Conservation (phyloP, 768 basidiomycete species). For the Steccherinum ochraceum region DNA sequence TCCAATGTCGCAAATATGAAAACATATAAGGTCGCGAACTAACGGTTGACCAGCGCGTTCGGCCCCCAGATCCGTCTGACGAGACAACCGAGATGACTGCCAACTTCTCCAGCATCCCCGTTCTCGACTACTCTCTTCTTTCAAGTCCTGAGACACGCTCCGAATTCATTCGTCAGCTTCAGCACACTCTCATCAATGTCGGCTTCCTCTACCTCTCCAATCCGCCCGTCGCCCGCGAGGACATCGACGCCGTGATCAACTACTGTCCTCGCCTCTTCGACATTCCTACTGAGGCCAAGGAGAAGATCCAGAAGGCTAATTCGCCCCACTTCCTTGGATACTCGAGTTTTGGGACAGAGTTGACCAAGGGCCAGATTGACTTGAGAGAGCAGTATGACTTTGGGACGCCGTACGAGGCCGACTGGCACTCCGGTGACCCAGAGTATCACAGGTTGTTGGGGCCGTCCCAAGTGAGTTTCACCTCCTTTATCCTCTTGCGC, state of each 20-base stretch:
- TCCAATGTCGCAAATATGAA: no score
- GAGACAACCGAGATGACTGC: no score
- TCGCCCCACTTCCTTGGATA: slow-evolving; percentile 80
- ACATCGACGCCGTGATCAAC: slow-evolving; percentile 43
- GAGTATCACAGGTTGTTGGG: slow-evolving; percentile 74
- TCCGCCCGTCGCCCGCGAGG: slow-evolving; percentile 42
- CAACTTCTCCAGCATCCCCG: slow-evolving; percentile 57
- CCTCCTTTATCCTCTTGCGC: neutral
- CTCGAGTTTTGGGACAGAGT: slow-evolving; percentile 61
- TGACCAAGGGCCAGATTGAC: slow-evolving; percentile 69
- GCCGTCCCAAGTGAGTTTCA: slow-evolving; percentile 52
- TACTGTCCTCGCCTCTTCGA: slow-evolving; percentile 69
- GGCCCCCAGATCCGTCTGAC: no score
- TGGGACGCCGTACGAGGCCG: slow-evolving; percentile 56
- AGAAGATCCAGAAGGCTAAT: slow-evolving; percentile 63
- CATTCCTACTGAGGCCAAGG: slow-evolving; percentile 68
- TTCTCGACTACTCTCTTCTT: slow-evolving; percentile 61
- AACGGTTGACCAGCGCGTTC: no score
- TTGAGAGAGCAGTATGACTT: slow-evolving; percentile 79
- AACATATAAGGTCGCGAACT: no score
- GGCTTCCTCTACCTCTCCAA: slow-evolving; percentile 79
- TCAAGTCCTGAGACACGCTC: slow-evolving; percentile 32
- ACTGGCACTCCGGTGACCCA: slow-evolving; percentile 57
- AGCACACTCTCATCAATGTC: slow-evolving; percentile 69
- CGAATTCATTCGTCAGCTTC: slow-evolving; percentile 58